These are phyloP conservation scores for Fraxinus pennsylvanica DNA, from an alignment of 257 asterid species.

Conservation along the genomic window DNA sequence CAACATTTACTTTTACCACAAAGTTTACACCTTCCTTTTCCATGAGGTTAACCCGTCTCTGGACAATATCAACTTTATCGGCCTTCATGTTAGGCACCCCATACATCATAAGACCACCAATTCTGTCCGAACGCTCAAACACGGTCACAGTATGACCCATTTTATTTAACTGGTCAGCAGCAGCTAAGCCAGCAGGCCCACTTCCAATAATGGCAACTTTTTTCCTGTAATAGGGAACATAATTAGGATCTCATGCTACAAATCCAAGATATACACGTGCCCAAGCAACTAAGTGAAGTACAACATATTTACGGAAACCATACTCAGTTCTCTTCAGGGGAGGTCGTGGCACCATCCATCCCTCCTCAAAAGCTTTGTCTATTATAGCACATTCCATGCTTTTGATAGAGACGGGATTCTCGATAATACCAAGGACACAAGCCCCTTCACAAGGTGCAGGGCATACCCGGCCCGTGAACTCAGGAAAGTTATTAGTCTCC, in stretches of 20 bases:
- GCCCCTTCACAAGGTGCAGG: conserved; percentile 99
- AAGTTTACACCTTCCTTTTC: conserved; percentile 87
- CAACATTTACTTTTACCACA: conserved; percentile 81
- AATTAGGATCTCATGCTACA: not conserved
- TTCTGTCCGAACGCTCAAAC: conserved; percentile 93
- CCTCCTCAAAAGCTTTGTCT: conserved; percentile 94
- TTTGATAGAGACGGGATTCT: conserved; percentile 95
- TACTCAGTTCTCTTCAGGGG: conserved; percentile 87
- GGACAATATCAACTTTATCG: conserved; percentile 80
- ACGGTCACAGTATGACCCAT: conserved; percentile 90
- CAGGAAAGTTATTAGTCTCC: conserved; percentile 98
- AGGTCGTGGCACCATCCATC: conserved; percentile 99
- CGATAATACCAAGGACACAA: conserved; percentile 97
- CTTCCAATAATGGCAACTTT: conserved; percentile 85
- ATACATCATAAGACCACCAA: conserved; percentile 99
- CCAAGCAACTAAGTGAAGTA: not conserved
- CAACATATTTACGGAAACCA: not conserved
- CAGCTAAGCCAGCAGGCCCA: conserved; percentile 99
- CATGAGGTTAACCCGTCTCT: conserved; percentile 94
- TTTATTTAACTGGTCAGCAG: conserved; percentile 92
- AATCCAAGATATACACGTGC: not conserved
- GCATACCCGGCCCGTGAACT: conserved; percentile 98
- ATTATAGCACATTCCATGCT: conserved; percentile 93
- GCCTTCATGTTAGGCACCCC: conserved; percentile 99
- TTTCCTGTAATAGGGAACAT: conserved; percentile 52